Percentiles rank a stretch among this genome's conserved stretches.
These are phyloP conservation scores for Collybiopsis confluens DNA, from an alignment of 768 basidiomycete species.

Conservation along the genomic window DNA sequence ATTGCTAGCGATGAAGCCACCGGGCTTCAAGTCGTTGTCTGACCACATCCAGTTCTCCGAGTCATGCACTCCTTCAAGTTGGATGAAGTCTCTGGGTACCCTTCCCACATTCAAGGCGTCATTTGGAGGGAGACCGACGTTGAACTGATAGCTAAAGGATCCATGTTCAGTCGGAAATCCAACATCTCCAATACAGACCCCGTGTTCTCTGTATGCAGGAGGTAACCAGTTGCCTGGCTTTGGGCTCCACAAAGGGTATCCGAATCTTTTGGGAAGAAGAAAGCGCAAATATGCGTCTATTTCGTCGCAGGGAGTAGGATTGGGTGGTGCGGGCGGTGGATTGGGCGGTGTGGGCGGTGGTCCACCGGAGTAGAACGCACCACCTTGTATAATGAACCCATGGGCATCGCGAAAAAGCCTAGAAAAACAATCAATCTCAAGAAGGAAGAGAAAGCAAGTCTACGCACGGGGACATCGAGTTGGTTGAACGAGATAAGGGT, in stretches of 20 bases:
- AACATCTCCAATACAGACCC: conserved; percentile 26
- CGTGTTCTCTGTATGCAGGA: conserved; percentile 13
- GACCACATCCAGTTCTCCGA: too few species aligned
- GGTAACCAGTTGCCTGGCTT: conserved; percentile 12
- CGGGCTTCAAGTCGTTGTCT: not conserved
- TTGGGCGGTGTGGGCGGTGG: too few species aligned
- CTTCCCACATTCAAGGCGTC: conserved; percentile 17
- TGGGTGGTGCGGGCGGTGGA: too few species aligned
- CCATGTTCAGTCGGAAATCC: conserved; percentile 22
- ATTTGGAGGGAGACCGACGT: conserved; percentile 19
- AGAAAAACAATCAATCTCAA: too few species aligned
- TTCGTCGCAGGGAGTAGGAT: not conserved
- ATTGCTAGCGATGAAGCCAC: not conserved
- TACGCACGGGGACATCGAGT: too few species aligned
- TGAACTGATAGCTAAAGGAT: conserved; percentile 25
- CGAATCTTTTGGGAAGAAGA: conserved; percentile 14
- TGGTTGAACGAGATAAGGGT: too few species aligned
- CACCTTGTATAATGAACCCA: too few species aligned
- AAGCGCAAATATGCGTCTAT: conserved; percentile 16
- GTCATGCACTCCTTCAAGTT: conserved; percentile 6
- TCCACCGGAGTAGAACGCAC: too few species aligned
- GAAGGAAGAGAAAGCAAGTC: too few species aligned
- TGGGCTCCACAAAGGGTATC: conserved; percentile 24
- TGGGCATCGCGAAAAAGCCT: too few species aligned
- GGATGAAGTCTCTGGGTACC: conserved; percentile 20